These are phyloP conservation scores for Harrya chromipes DNA, from an alignment of 768 basidiomycete genomes.

Conservation along the genomic window DNA sequence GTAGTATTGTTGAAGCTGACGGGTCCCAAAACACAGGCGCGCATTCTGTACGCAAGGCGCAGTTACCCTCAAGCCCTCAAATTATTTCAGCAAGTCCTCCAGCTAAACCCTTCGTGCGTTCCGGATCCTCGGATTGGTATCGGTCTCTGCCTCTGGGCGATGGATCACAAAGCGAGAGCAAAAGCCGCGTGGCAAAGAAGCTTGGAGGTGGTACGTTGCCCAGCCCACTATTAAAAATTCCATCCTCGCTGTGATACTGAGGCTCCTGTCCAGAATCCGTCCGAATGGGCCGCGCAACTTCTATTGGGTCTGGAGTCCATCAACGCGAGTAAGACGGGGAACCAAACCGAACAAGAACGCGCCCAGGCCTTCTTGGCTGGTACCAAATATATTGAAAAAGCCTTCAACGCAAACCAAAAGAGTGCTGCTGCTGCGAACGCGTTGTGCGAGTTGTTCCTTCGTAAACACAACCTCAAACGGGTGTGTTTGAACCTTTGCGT, in stretches of 20 bases:
- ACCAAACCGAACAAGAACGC: constrained; percentile 61
- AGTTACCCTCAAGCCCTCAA: constrained; percentile 78
- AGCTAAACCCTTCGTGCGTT: constrained; percentile 69
- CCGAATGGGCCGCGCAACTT: constrained; percentile 74
- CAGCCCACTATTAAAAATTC: not conserved
- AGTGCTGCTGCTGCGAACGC: constrained; percentile 84
- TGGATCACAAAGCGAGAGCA: constrained; percentile 81
- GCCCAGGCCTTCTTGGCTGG: constrained; percentile 58
- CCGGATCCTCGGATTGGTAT: constrained; percentile 97
- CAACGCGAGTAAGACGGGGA: constrained; percentile 77
- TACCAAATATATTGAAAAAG: constrained; percentile 67
- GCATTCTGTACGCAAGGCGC: constrained; percentile 79
- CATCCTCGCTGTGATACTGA: not conserved
- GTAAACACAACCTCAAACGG: constrained; percentile 60
- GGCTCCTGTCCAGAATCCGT: constrained; percentile 54
- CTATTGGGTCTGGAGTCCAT: constrained; percentile 84
- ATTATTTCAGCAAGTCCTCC: constrained; percentile 81
- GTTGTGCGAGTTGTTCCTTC: constrained; percentile 73
- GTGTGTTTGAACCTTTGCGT: constrained; percentile 36
- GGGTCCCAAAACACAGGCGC: constrained; percentile 48
- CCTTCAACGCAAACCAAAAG: constrained; percentile 72
- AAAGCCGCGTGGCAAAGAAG: constrained; percentile 89
- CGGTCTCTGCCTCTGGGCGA: constrained; percentile 88
- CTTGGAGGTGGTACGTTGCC: constrained; percentile 67
- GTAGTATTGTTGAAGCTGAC: not conserved